Percentiles rank a stretch among this genome's conserved stretches.
These are phyloP conservation scores for Panus rudis DNA, from an alignment of 768 basidiomycete genomes.

Conservation along the genomic window DNA sequence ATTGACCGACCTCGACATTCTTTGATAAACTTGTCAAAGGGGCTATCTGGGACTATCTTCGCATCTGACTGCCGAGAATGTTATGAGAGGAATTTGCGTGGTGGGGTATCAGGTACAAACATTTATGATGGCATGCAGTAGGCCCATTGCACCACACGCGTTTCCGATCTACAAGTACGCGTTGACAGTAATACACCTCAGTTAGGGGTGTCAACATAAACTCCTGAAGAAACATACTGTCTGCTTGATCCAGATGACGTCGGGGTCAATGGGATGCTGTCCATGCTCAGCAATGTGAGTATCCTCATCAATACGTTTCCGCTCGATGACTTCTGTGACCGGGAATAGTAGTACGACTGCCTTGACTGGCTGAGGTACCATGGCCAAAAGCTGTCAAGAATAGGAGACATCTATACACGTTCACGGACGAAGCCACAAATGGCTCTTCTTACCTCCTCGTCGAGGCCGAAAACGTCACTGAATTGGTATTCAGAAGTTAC, in stretches of 20 bases:
- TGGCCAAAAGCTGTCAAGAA: slow-evolving; percentile 47
- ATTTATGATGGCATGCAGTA: slow-evolving; percentile 14
- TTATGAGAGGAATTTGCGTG: background rate
- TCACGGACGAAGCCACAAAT: background rate
- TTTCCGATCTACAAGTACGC: slow-evolving; percentile 22
- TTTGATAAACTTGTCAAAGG: slow-evolving; percentile 61
- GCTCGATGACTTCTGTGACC: slow-evolving; percentile 42
- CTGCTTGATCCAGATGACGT: slow-evolving; percentile 85
- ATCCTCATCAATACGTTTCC: slow-evolving; percentile 55
- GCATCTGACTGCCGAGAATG: slow-evolving; percentile 42
- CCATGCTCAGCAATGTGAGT: slow-evolving; percentile 39
- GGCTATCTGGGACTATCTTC: slow-evolving; percentile 45
- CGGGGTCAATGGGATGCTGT: slow-evolving; percentile 46
- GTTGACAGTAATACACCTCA: background rate
- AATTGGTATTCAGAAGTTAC: slow-evolving; percentile 31
- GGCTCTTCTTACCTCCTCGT: slow-evolving; percentile 6
- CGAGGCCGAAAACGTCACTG: slow-evolving; percentile 13
- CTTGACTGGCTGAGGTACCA: slow-evolving; percentile 70
- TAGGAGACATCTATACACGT: background rate
- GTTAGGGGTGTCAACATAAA: background rate
- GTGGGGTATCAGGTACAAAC: background rate
- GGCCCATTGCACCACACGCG: slow-evolving; percentile 25
- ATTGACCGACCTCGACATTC: slow-evolving; percentile 44
- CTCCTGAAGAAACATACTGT: slow-evolving; percentile 43
- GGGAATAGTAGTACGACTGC: slow-evolving; percentile 89